Base-by-base conservation (phyloP, 2,329 filamentous ascomycete genomes). In the Monilinia laxa region DNA sequence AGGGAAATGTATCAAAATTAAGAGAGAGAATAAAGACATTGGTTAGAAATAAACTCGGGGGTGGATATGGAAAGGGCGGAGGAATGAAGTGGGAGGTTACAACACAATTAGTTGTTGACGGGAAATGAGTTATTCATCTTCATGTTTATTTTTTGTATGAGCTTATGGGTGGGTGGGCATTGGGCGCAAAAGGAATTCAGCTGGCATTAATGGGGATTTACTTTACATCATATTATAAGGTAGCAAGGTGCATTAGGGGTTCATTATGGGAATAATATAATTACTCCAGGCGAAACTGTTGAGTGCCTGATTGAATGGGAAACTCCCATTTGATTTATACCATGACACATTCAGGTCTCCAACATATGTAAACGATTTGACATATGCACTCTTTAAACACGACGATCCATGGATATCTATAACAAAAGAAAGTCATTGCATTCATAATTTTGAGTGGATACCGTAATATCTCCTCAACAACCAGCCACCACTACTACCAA, bases 51-150 rank as follows among this genome's bases (percentile, higher is more conserved):
- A 84, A 92, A 42, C 81, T 99, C 10, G 93, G 93, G 5, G 94
- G 94, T 68, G 92, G 91, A 1, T 97, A 97, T 77, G 93, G 93
- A 11, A 85, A 86, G 54, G 90, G 90, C 5, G 87, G 86, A 18
- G 90, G 88, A 49, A 83, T 95, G 75, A 89, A 88, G 74, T 99
- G 95, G 95, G 95, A 99, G 80, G 92, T 98, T 18, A 96, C 91
- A 57, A 83, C 96, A 63, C 92, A 98, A 80, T 87, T 92, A 76
- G 72, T 71, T 35, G 47, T 73, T 51, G 75, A 76, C 66, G 69
- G 71, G 58, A 70, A 67, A 68, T 69, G 45, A 67, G 12, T 16
- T 45, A 35, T 38, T n/a, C 20, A n/a, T 51, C 11, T 31, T 49
- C 12, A 35, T 45, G 20, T 67, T 12, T 16, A 35, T 14, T 16